phyloP scores from a whole-genome alignment of 202 grass and related monocot species.

The Elaeis oleifera region DNA sequence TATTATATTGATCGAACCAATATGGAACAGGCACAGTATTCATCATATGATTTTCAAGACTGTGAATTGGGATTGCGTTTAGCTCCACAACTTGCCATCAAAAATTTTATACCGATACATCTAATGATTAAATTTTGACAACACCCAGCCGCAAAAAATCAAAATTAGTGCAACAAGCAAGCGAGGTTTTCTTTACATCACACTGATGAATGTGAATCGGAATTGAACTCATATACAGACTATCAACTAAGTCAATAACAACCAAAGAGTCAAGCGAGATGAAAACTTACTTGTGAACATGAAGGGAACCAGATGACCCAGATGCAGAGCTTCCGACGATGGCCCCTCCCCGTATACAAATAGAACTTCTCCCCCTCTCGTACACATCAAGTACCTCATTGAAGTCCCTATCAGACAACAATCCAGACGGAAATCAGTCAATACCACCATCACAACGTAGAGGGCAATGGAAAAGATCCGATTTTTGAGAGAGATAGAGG shows the following conservation, averaged over 20 bases:
- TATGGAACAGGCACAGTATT: no score
- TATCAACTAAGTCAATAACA: neutral
- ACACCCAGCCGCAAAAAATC: neutral
- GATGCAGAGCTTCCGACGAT: constrained; percentile 81
- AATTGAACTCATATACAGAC: no score
- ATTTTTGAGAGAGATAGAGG: neutral
- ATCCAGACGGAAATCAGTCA: neutral
- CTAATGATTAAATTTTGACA: neutral
- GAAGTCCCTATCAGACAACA: constrained; percentile 48
- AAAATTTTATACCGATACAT: no score
- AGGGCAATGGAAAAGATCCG: neutral
- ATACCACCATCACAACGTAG: no score
- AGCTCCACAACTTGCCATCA: no score
- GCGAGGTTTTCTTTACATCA: no score
- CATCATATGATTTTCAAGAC: no score
- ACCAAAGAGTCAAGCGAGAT: neutral
- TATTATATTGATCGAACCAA: no score
- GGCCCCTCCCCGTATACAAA: constrained; percentile 84
- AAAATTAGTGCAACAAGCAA: no score
- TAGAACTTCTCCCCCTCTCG: constrained; percentile 77
- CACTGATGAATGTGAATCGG: no score
- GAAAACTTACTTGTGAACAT: constrained; percentile 83
- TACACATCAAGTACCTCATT: constrained; percentile 69
- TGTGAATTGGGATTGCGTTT: no score
- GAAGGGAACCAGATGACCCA: constrained; percentile 88